phyloP scores from a whole-genome alignment of 2,329 filamentous ascomycete genomes.

The Aspergillus sp. region DNA sequence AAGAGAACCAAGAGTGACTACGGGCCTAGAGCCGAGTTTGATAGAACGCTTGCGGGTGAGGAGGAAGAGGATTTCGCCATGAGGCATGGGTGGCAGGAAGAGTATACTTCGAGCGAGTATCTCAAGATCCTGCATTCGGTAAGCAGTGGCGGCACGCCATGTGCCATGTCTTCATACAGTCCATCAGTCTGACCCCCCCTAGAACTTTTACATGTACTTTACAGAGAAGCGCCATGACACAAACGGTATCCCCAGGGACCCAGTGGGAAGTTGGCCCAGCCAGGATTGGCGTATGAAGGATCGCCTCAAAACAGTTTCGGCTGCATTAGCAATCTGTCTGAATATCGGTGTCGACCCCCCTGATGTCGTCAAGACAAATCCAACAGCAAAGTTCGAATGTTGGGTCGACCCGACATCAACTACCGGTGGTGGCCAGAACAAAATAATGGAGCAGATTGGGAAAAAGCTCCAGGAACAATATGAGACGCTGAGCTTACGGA shows the following conservation, averaged over 20 bases:
- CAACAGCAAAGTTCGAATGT: conserved; percentile 88
- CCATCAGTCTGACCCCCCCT: conserved; percentile 8
- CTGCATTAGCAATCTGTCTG: conserved; percentile 86
- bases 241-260: conserved; percentile 73
- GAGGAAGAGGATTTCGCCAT: conserved; percentile 53
- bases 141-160: conserved; percentile 28
- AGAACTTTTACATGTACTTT: conserved; percentile 99
- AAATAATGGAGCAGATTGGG: conserved; percentile 88
- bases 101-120: conserved; percentile 86
- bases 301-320: conserved; percentile 91
- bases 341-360: conserved; percentile 98
- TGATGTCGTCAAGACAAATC: conserved; percentile 92
- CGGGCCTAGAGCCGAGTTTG: conserved; percentile 36
- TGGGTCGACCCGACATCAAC: conserved; percentile 90
- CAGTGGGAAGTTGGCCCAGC: conserved; percentile 51
- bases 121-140: conserved; percentile 78
- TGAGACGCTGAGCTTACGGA: conserved; percentile 87
- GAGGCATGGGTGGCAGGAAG: conserved; percentile 87
- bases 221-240: conserved; percentile 97
- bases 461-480: conserved; percentile 96
- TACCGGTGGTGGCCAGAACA: conserved; percentile 67
- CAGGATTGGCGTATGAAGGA: conserved; percentile 98
- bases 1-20: conserved; percentile 52
- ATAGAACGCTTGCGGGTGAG: conserved; percentile 28
- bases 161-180: neutral